Conservation (phyloP, 2,329 filamentous ascomycete species). For the Aspergillus texensis region DNA sequence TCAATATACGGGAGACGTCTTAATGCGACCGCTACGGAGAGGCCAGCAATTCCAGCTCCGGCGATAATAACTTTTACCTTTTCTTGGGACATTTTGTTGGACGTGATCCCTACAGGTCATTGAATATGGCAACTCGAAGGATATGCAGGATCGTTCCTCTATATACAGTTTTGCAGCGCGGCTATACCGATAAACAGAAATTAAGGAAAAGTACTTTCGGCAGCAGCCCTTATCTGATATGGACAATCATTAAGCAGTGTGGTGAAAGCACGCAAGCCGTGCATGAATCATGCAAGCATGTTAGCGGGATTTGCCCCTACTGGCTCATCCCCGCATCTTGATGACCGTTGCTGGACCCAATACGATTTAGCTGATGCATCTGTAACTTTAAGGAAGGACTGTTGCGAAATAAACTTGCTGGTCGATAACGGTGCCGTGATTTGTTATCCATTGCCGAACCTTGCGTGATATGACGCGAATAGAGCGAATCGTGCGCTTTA, state of each 20-base stretch:
- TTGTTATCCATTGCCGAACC: neutral
- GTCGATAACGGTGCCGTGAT: neutral
- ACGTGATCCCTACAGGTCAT: neutral
- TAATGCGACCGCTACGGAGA: slow-evolving; percentile 47
- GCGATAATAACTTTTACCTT: slow-evolving; percentile 49
- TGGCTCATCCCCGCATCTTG: neutral
- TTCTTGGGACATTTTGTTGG: neutral
- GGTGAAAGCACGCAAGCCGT: slow-evolving; percentile 21
- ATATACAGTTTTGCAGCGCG: neutral
- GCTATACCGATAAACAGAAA: neutral
- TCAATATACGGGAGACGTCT: slow-evolving; percentile 45
- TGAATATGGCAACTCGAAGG: neutral
- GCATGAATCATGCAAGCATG: slow-evolving; percentile 12
- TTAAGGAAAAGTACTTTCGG: neutral
- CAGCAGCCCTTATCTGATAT: neutral
- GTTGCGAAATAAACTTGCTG: neutral
- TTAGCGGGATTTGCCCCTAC: neutral
- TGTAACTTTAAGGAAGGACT: too few species aligned
- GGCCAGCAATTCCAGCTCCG: slow-evolving; percentile 55
- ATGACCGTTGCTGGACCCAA: neutral
- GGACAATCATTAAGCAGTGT: neutral
- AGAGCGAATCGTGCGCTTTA: neutral
- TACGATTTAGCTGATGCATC: neutral
- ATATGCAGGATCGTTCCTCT: neutral
- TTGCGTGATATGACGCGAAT: slow-evolving; percentile 5